A percentile compares a stretch with the other conserved stretches of the same genome.
phyloP scores from a whole-genome alignment of 768 basidiomycete species.

The Cytidiella melzeri region DNA sequence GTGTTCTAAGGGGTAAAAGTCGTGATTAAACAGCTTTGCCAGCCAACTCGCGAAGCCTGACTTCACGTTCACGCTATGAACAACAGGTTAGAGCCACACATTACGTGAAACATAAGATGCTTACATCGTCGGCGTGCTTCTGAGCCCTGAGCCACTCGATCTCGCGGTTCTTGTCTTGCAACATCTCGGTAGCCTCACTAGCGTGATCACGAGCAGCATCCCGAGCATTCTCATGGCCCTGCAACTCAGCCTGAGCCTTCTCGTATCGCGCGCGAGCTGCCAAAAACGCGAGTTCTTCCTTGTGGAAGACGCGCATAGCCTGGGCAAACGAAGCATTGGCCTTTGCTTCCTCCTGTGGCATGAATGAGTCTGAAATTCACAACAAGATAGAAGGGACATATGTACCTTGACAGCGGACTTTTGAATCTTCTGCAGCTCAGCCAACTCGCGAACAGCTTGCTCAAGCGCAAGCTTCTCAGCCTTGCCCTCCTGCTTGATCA shows the following conservation, averaged over 20 bases:
- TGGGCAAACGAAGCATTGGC: slow-evolving; percentile 49
- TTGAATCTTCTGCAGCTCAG: slow-evolving; percentile 64
- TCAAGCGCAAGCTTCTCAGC: slow-evolving; percentile 58
- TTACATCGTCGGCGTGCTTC: slow-evolving; percentile 60
- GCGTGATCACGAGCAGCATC: slow-evolving; percentile 48
- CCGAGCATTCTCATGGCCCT: slow-evolving; percentile 27
- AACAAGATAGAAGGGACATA: background rate
- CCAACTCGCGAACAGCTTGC: slow-evolving; percentile 58
- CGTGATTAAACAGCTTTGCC: background rate
- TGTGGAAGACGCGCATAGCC: slow-evolving; percentile 52
- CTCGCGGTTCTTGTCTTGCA: slow-evolving; percentile 69
- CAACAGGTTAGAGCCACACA: background rate
- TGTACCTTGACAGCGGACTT: slow-evolving; percentile 54
- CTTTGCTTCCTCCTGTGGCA: slow-evolving; percentile 47
- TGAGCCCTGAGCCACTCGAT: slow-evolving; percentile 59
- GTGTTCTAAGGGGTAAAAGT: background rate
- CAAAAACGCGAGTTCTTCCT: slow-evolving; percentile 53
- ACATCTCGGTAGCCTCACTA: slow-evolving; percentile 49
- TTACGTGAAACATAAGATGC: slow-evolving; percentile 9
- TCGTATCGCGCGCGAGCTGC: slow-evolving; percentile 58
- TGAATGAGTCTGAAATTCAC: too few relatives aligned
- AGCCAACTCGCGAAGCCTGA: slow-evolving; percentile 39
- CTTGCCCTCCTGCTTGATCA: slow-evolving; percentile 65
- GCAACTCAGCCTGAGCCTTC: slow-evolving; percentile 36
- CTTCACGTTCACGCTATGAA: slow-evolving; percentile 47